phyloP scores from a whole-genome alignment of 2,329 filamentous ascomycete genomes.

The Trematosphaeria pertusa region DNA sequence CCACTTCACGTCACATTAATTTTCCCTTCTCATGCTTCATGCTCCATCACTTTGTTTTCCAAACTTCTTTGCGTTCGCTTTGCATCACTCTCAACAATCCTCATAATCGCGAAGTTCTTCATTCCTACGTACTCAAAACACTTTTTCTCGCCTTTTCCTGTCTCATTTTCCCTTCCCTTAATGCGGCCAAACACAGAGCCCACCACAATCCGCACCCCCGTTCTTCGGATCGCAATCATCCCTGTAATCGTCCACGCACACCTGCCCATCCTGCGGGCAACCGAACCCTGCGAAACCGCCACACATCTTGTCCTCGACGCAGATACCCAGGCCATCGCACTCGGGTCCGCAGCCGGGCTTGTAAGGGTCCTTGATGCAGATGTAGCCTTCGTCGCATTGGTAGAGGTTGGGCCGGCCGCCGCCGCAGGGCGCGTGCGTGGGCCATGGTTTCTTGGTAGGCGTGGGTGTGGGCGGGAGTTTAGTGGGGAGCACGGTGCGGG shows the following conservation, averaged over 20 bases:
- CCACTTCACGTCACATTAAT: background rate
- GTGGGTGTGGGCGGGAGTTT: constrained; percentile 3
- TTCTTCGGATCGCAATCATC: constrained; percentile 51
- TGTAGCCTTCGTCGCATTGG: constrained; percentile 21
- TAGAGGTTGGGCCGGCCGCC: constrained; percentile 25
- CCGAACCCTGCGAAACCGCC: constrained; percentile 50
- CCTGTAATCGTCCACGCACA: constrained; percentile 53
- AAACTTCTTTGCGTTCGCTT: background rate
- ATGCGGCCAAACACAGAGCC: constrained; percentile 48
- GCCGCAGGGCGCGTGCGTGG: constrained; percentile 34
- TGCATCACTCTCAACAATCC: no score
- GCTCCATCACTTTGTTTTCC: no score
- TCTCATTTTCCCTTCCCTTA: no score
- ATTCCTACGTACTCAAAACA: no score
- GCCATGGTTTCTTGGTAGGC: constrained; percentile 10
- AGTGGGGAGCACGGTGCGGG: constrained; percentile 4
- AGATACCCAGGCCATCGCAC: constrained; percentile 44
- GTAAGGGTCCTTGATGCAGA: constrained; percentile 42
- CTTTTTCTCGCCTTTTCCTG: no score
- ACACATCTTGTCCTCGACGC: constrained; percentile 46
- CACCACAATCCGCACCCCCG: constrained; percentile 53
- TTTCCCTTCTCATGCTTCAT: background rate
- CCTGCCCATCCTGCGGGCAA: constrained; percentile 41
- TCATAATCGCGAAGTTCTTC: no score
- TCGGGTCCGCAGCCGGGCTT: constrained; percentile 38